Evolutionary conservation across 257 asterid genomes (phyloP).

Genomic region (Solanum sejunctum): DNA sequence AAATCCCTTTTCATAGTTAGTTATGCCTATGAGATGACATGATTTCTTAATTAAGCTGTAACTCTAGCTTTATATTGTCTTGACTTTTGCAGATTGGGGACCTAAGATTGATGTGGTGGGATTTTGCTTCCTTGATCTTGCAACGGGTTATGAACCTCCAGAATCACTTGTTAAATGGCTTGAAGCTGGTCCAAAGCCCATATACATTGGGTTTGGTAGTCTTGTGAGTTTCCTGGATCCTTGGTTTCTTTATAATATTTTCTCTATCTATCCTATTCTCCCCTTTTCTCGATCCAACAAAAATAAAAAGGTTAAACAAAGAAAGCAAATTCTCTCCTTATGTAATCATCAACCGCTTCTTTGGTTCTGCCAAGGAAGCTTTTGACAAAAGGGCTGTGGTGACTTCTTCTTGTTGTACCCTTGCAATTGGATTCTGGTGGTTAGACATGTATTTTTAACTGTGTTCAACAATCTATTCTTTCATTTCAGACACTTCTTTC

Average conservation of each 20-base stretch:
- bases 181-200: conserved; percentile 54
- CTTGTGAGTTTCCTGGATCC: conserved; percentile 47
- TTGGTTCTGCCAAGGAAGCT: neutral
- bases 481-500: neutral
- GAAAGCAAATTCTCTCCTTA: neutral
- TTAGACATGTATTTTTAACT: neutral
- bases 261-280: neutral
- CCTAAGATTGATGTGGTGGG: conserved; percentile 90
- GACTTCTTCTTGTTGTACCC: neutral
- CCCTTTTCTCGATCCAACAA: neutral
- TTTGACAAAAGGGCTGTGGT: neutral
- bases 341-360: neutral
- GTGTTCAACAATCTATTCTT: neutral
- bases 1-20: neutral
- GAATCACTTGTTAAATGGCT: conserved; percentile 77
- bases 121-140: conserved; percentile 89
- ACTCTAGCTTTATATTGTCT: neutral
- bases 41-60: neutral
- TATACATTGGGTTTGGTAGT: conserved; percentile 91
- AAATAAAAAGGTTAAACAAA: neutral
- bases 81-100: conserved; percentile 70
- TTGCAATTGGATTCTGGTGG: neutral
- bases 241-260: neutral
- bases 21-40: neutral
- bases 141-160: conserved; percentile 74